Conservation (phyloP, 805 yeast genomes). For the Teunomyces funiuensis region DNA sequence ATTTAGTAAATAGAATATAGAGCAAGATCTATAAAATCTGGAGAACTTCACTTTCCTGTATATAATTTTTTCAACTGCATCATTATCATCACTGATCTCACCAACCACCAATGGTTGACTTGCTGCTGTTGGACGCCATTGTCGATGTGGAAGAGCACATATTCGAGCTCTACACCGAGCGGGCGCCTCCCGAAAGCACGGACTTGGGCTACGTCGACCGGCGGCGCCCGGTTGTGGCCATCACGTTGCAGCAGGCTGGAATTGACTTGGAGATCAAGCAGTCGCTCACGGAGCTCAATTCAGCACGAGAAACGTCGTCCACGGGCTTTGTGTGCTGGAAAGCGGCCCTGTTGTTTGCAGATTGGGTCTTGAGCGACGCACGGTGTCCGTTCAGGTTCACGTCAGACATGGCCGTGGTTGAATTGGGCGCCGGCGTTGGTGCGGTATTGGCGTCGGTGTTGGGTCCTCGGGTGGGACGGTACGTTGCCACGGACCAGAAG, state of each 20-base stretch:
- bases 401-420: conserved; percentile 37
- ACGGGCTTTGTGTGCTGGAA: conserved; percentile 71
- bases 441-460: conserved; percentile 47
- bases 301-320: conserved; percentile 38
- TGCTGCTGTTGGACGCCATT: conserved; percentile 19
- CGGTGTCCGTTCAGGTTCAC: conserved; percentile 26
- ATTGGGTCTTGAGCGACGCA: conserved; percentile 48
- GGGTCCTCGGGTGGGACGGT: conserved; percentile 34
- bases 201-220: conserved; percentile 40
- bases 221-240: conserved; percentile 18
- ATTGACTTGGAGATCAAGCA: conserved; percentile 32
- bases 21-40: no score
- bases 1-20: conserved; percentile 41
- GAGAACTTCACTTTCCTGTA: no score
- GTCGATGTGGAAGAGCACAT: conserved; percentile 31
- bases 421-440: conserved; percentile 62
- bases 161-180: conserved; percentile 30
- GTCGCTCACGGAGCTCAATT: conserved; percentile 32
- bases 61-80: no score
- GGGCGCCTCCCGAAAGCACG: conserved; percentile 24
- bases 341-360: conserved; percentile 46
- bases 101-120: background rate
- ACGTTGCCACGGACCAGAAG: conserved; percentile 59
- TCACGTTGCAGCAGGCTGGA: conserved; percentile 20
- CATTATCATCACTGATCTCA: no score